Conservation (phyloP, 495 filamentous ascomycete species). For the Penicilliopsis zonata region DNA sequence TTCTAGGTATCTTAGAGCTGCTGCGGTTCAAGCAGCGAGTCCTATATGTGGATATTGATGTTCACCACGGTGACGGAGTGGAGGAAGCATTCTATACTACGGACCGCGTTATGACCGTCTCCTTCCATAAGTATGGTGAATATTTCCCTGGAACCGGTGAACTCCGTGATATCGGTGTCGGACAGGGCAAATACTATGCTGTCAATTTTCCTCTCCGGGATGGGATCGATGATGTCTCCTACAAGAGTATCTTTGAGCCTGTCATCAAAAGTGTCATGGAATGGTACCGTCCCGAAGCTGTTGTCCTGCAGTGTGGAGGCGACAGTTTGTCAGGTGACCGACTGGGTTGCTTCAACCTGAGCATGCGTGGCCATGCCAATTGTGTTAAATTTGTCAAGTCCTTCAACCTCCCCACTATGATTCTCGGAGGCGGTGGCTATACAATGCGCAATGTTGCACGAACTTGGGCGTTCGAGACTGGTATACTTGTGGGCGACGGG, state of each 20-base stretch:
- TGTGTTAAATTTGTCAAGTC: slow-evolving; percentile 92
- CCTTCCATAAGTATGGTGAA: slow-evolving; percentile 98
- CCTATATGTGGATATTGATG: slow-evolving; percentile 96
- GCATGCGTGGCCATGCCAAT: slow-evolving; percentile 95
- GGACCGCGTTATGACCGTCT: slow-evolving; percentile 95
- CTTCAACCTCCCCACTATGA: slow-evolving; percentile 81
- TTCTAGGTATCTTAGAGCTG: slow-evolving; percentile 92
- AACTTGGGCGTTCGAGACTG: slow-evolving; percentile 96
- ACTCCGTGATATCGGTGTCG: slow-evolving; percentile 89
- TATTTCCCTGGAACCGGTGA: slow-evolving; percentile 98
- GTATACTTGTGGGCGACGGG: slow-evolving; percentile 69
- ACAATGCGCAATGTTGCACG: slow-evolving; percentile 98
- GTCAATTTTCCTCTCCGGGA: slow-evolving; percentile 96
- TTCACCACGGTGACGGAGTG: slow-evolving; percentile 95
- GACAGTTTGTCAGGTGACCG: slow-evolving; percentile 92
- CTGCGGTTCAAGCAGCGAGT: slow-evolving; percentile 87
- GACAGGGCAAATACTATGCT: slow-evolving; percentile 82
- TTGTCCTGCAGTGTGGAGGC: slow-evolving; percentile 94
- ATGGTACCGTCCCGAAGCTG: slow-evolving; percentile 85
- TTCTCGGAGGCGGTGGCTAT: slow-evolving; percentile 92
- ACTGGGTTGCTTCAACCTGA: slow-evolving; percentile 94
- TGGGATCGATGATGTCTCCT: slow-evolving; percentile 85
- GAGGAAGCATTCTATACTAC: slow-evolving; percentile 98
- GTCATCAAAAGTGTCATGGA: slow-evolving; percentile 91
- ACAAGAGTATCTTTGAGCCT: slow-evolving; percentile 93